Percentiles rank a stretch among this genome's conserved stretches.
phyloP scores from a whole-genome alignment of 2,329 filamentous ascomycete species.

The Ascochyta clinopodiicola region DNA sequence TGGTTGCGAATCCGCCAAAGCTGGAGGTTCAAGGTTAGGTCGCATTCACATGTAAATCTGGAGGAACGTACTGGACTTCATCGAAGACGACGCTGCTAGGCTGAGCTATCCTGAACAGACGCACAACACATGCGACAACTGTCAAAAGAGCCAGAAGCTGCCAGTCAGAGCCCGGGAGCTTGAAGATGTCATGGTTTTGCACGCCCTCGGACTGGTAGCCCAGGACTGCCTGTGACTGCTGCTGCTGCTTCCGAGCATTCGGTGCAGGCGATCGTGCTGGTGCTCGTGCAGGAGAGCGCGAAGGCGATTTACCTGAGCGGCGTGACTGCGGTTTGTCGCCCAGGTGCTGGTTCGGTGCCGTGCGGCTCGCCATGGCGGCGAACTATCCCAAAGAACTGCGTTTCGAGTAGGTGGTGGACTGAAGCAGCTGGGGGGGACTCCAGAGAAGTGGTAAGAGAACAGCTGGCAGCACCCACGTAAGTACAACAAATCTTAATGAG shows the following conservation, averaged over 20 bases:
- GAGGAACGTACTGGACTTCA: slow-evolving; percentile 88
- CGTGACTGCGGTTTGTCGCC: slow-evolving; percentile 41
- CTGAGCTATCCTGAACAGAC: slow-evolving; percentile 94
- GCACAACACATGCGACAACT: slow-evolving; percentile 76
- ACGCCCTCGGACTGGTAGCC: slow-evolving; percentile 82
- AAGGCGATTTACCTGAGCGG: slow-evolving; percentile 45
- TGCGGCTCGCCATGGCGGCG: slow-evolving; percentile 48
- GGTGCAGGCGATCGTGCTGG: slow-evolving; percentile 24
- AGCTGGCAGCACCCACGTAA: slow-evolving; percentile 15
- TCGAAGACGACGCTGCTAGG: slow-evolving; percentile 97
- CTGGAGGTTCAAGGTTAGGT: slow-evolving; percentile 56
- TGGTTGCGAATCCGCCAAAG: slow-evolving; percentile 96
- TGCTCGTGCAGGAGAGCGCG: slow-evolving; percentile 38
- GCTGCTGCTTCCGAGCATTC: slow-evolving; percentile 42
- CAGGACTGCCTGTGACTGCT: slow-evolving; percentile 33
- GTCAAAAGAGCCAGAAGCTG: slow-evolving; percentile 76
- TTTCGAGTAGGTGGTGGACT: slow-evolving; percentile 29
- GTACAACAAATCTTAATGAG: slow-evolving; percentile 38
- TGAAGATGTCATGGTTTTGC: slow-evolving; percentile 88
- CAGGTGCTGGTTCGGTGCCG: slow-evolving; percentile 38
- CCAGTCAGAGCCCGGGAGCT: slow-evolving; percentile 84
- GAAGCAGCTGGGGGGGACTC: slow-evolving; percentile 20
- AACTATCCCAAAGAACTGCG: slow-evolving; percentile 24
- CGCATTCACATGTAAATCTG: slow-evolving; percentile 1
- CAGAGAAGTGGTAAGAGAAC: slow-evolving; percentile 18